These are phyloP conservation scores for Purpureocillium takamizusanense DNA, from an alignment of 2,329 filamentous ascomycete species.

Conservation along the genomic window DNA sequence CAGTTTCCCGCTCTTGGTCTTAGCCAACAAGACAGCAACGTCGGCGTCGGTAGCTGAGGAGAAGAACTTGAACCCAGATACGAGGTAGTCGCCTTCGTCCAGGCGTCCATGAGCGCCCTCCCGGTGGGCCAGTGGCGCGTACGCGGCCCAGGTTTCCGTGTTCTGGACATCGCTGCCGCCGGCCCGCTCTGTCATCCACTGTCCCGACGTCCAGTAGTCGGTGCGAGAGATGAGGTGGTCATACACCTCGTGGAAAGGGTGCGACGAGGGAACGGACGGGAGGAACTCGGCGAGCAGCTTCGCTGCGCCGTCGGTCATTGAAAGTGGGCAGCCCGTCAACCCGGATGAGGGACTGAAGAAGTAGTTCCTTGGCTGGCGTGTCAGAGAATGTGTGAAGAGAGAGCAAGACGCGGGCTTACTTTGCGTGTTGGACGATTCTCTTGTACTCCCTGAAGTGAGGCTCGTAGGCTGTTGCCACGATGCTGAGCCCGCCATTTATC, in stretches of 20 bases:
- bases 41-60: conserved; percentile 8
- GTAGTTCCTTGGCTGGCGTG: conserved; percentile 5
- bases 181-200: conserved; percentile 9
- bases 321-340: conserved; percentile 6
- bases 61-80: conserved; percentile 9
- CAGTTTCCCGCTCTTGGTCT: conserved; percentile 7
- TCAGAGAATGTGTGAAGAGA: no score
- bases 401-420: no score
- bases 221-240: conserved; percentile 1
- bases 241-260: conserved; percentile 7
- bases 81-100: conserved; percentile 8
- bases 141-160: conserved; percentile 7
- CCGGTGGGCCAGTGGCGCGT: conserved; percentile 1
- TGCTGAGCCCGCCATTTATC: no score
- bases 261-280: conserved; percentile 1
- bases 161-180: conserved; percentile 9
- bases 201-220: conserved; percentile 6
- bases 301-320: conserved; percentile 7
- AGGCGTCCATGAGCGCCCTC: conserved; percentile 1
- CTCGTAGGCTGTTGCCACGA: no score
- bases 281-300: conserved; percentile 3
- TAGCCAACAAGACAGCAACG: conserved; percentile 7
- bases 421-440: no score
- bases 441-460: no score
- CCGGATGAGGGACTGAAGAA: conserved; percentile 5